Conservation (phyloP, 768 basidiomycete genomes). For the Kwoniella sp. region DNA sequence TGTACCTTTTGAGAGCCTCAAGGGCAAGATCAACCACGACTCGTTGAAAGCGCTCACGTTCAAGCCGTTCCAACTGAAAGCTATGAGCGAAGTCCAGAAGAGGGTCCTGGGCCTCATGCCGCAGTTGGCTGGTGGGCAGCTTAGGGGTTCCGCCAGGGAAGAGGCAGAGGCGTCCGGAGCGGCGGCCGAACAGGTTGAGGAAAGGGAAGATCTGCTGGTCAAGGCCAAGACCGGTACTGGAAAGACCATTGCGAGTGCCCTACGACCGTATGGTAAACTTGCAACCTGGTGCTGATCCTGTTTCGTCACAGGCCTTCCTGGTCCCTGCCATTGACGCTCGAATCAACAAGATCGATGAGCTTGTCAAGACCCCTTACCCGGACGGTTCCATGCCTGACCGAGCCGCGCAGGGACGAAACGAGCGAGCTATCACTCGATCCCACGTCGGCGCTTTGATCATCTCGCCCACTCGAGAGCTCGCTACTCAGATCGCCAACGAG, state of each 20-base stretch:
- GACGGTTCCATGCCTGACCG: slow-evolving; percentile 50
- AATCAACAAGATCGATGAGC: slow-evolving; percentile 57
- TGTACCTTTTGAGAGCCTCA: slow-evolving; percentile 48
- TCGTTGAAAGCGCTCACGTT: slow-evolving; percentile 60
- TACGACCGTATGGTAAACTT: background rate
- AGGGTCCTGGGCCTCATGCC: slow-evolving; percentile 74
- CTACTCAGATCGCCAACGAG: slow-evolving; percentile 82
- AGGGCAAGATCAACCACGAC: slow-evolving; percentile 47
- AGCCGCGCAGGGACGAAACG: slow-evolving; percentile 19
- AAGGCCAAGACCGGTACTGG: slow-evolving; percentile 85
- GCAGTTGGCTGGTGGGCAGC: slow-evolving; percentile 53
- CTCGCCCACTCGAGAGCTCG: slow-evolving; percentile 83
- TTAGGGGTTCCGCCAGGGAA: slow-evolving; percentile 22
- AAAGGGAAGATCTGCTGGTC: slow-evolving; percentile 65
- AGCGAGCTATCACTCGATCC: slow-evolving; percentile 47
- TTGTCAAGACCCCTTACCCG: slow-evolving; percentile 53
- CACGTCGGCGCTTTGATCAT: slow-evolving; percentile 73
- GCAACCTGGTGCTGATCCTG: background rate
- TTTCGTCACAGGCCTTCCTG: slow-evolving; percentile 60
- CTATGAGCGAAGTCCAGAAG: slow-evolving; percentile 78
- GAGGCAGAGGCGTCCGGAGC: slow-evolving; percentile 24
- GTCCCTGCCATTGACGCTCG: slow-evolving; percentile 80
- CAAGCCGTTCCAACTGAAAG: slow-evolving; percentile 62
- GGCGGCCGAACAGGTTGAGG: slow-evolving; percentile 9
- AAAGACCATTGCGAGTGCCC: slow-evolving; percentile 62